A percentile compares a stretch with the other conserved stretches of the same genome.
phyloP scores from a whole-genome alignment of 345 rosid genomes.

The Heritiera littoralis region DNA sequence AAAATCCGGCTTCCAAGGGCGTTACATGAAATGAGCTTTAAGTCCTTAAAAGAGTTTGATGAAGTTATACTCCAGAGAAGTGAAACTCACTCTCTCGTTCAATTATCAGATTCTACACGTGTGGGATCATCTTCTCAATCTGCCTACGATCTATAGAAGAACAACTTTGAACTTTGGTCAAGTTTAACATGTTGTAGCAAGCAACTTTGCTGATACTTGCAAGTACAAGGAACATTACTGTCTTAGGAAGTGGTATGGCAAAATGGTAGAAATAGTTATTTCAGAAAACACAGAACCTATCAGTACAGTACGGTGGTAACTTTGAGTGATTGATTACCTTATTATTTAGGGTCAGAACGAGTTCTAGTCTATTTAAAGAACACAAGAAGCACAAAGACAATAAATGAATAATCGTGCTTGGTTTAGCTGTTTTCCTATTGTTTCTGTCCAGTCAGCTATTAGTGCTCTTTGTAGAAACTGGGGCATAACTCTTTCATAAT shows the following conservation, averaged over 20 bases:
- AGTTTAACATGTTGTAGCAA: neutral
- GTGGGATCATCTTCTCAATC: slow-evolving; percentile 14
- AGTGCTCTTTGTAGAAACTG: too few relatives aligned
- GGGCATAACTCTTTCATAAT: neutral
- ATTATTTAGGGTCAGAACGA: too few relatives aligned
- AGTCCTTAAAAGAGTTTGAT: slow-evolving; percentile 4
- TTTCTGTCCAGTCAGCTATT: too few relatives aligned
- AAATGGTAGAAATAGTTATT: too few relatives aligned
- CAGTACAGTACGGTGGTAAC: neutral
- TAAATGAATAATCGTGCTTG: too few relatives aligned
- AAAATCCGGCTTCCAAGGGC: too few relatives aligned
- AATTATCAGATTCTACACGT: neutral
- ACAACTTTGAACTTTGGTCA: neutral
- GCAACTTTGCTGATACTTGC: neutral
- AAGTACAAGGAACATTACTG: neutral
- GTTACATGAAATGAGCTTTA: slow-evolving; percentile 35
- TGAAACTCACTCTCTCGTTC: neutral
- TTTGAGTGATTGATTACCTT: too few relatives aligned
- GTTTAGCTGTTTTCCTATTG: too few relatives aligned
- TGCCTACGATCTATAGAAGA: neutral
- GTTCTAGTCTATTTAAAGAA: neutral
- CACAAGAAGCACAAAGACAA: neutral
- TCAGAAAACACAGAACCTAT: neutral
- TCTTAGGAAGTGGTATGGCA: too few relatives aligned
- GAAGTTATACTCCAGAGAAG: neutral